Evolutionary conservation across 257 asterid genomes (phyloP), one percentile per base, ranked within the genome.

Genomic region (Jasminum sambac): DNA sequence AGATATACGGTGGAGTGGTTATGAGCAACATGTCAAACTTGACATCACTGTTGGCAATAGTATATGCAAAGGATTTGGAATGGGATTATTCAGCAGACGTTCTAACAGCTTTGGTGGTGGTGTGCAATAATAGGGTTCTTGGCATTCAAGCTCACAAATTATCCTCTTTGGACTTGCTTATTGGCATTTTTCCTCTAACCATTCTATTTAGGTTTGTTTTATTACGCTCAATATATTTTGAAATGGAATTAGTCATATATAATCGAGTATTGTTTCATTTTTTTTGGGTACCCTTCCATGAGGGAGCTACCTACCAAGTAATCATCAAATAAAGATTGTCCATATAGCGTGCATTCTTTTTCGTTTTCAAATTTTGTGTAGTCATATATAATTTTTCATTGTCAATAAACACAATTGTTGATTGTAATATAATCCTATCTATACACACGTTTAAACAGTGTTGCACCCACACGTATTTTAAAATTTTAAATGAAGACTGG

Each of bases 51-150:
- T 42, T 86, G 72, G 81, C 81, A 11, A 81, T 84, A 2, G 83
- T 89, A 34, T 85, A 78, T 36, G 88, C 83, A 8, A 88, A 85
- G 66, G 89, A 80, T 30, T 78, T 88, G 76, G 76, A 77, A 6
- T 88, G 90, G 87, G 77, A 88, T 72, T 88, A 84, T 66, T 81
- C 96, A 63, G 86, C 89, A 57, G 90, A 88, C 73, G 89, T 88
- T 63, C 79, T 84, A 26, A 79, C 86, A 5, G 60, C 84, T 5
- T 57, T 83, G 74, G 77, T 83, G 48, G 82, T 83, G 12, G n/a
- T 80, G 89, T 12, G 78, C 78, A 23, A 43, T 80, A 16, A 70
- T 81, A 19, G 89, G 92, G 68, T 30, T 59, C 13, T 65, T 86
- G 50, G 90, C 92, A 13, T 83, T 64, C 76, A 37, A 72, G 26